Evolutionary conservation across 805 yeast genomes (phyloP).

Genomic region (Blastobotrys robertii): DNA sequence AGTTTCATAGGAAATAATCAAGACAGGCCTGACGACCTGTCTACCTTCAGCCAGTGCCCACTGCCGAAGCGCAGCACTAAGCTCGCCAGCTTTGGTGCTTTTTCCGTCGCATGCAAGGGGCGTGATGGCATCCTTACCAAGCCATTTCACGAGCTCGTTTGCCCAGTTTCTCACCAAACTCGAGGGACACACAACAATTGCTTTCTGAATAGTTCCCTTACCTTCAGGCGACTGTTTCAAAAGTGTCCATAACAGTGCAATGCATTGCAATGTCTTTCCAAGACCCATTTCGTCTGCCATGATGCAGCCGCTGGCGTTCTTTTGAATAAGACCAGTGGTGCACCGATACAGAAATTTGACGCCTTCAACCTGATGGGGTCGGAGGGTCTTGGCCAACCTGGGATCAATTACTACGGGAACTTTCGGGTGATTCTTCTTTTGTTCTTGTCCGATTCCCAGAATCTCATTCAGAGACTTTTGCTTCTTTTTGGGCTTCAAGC

Average conservation of each 20-base stretch:
- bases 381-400: slow-evolving; percentile 61
- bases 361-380: slow-evolving; percentile 97
- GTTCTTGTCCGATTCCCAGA: slow-evolving; percentile 48
- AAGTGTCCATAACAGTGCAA: slow-evolving; percentile 86
- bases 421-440: slow-evolving; percentile 54
- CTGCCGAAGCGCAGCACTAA: slow-evolving; percentile 54
- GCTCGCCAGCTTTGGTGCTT: slow-evolving; percentile 52
- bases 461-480: slow-evolving; percentile 63
- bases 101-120: slow-evolving; percentile 93
- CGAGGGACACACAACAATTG: slow-evolving; percentile 91
- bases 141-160: slow-evolving; percentile 88
- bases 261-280: slow-evolving; percentile 85
- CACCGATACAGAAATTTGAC: slow-evolving; percentile 85
- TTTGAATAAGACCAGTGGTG: slow-evolving; percentile 62
- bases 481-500: background rate
- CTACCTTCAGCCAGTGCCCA: slow-evolving; percentile 90
- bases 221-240: slow-evolving; percentile 83
- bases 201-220: slow-evolving; percentile 72
- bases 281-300: slow-evolving; percentile 99
- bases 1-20: slow-evolving; percentile 91
- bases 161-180: slow-evolving; percentile 96
- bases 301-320: slow-evolving; percentile 82
- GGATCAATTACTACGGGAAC: slow-evolving; percentile 98
- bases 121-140: slow-evolving; percentile 81
- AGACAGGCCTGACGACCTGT: slow-evolving; percentile 82